Percentiles rank a stretch among this genome's conserved stretches.
phyloP scores from a whole-genome alignment of 306 rosid species.

The Castanea crenata region DNA sequence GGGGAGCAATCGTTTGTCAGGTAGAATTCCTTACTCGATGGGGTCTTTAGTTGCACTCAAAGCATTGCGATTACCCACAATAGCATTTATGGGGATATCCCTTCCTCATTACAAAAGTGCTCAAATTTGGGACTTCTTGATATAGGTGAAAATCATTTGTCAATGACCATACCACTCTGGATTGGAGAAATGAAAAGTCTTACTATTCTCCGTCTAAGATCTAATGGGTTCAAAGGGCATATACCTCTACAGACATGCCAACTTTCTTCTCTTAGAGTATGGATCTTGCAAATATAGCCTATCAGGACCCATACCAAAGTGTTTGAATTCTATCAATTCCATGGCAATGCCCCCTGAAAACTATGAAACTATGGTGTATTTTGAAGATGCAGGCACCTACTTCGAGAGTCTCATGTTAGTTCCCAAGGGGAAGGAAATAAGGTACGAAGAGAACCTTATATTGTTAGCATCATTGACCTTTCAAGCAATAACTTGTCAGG shows the following conservation, averaged over 20 bases:
- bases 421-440: not conserved
- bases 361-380: no score
- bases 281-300: conserved; percentile 7
- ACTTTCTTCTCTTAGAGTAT: conserved; percentile 7
- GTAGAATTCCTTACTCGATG: conserved; percentile 1
- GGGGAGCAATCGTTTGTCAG: conserved; percentile 15
- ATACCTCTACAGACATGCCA: conserved; percentile 1
- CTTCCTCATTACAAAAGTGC: not conserved
- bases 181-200: not conserved
- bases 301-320: conserved; percentile 19
- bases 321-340: not conserved
- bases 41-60: not conserved
- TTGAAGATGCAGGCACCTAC: no score
- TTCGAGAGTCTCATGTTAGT: not conserved
- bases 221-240: not conserved
- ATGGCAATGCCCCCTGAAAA: not conserved
- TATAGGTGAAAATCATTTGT: not conserved
- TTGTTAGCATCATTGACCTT: conserved; percentile 4
- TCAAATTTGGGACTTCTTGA: not conserved
- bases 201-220: not conserved
- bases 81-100: conserved; percentile 7
- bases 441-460: not conserved
- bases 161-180: conserved; percentile 17
- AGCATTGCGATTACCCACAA: not conserved
- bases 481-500: conserved; percentile 23